These are phyloP conservation scores for Zymoseptoria tritici DNA, from an alignment of 2,329 filamentous ascomycete genomes.

Conservation along the genomic window DNA sequence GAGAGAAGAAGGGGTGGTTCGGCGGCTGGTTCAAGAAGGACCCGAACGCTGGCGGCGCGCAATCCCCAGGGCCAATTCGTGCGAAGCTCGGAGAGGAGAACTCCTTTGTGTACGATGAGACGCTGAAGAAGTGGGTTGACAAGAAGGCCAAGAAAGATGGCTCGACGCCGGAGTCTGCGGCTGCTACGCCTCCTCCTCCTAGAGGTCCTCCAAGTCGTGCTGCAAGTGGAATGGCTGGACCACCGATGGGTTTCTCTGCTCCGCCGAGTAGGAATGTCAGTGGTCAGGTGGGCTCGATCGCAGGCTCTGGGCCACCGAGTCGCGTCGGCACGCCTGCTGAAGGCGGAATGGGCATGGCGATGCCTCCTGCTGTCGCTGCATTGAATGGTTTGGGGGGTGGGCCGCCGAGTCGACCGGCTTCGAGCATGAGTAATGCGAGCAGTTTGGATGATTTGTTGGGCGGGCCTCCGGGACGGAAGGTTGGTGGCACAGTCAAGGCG, in stretches of 20 bases:
- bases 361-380: constrained; percentile 20
- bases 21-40: constrained; percentile 74
- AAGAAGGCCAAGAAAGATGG: constrained; percentile 55
- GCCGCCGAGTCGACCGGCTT: constrained; percentile 59
- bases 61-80: constrained; percentile 60
- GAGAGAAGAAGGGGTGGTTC: constrained; percentile 54
- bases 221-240: background rate
- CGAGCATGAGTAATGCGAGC: constrained; percentile 83
- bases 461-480: constrained; percentile 55
- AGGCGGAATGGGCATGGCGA: constrained; percentile 8
- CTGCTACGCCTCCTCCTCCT: constrained; percentile 68
- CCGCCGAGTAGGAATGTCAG: background rate
- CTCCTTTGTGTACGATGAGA: constrained; percentile 87
- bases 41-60: constrained; percentile 50
- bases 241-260: background rate
- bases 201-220: constrained; percentile 10
- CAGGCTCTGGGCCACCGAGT: constrained; percentile 24
- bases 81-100: constrained; percentile 93
- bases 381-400: constrained; percentile 14
- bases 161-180: constrained; percentile 40
- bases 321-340: constrained; percentile 25
- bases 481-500: constrained; percentile 48
- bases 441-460: constrained; percentile 90
- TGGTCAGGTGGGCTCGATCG: background rate
- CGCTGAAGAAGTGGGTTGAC: constrained; percentile 97